A percentile compares a stretch with the other conserved stretches of the same genome.
phyloP scores from a whole-genome alignment of 2,329 filamentous ascomycete genomes.

The Verticillium dahliae region DNA sequence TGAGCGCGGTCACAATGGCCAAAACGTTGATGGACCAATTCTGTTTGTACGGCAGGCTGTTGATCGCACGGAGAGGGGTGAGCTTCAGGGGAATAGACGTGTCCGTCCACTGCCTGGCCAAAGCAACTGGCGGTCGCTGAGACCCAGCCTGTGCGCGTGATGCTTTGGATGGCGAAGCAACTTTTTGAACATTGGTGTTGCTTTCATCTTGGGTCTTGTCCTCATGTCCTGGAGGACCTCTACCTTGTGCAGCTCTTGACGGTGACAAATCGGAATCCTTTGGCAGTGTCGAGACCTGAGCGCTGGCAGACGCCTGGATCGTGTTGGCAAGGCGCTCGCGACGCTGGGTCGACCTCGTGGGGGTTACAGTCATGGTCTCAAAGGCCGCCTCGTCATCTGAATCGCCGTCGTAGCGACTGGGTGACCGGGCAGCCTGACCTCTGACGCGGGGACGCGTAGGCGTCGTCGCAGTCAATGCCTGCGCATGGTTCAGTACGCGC shows the following conservation, averaged over 20 bases:
- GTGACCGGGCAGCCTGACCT: not conserved
- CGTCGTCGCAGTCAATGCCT: not conserved
- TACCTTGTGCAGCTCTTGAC: constrained; percentile 3
- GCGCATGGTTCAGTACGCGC: not conserved
- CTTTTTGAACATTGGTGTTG: not conserved
- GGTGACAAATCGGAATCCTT: not conserved
- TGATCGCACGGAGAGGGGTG: constrained; percentile 41
- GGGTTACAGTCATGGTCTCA: constrained; percentile 24
- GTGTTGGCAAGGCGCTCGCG: constrained; percentile 4
- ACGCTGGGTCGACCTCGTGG: constrained; percentile 8
- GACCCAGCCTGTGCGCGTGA: not conserved
- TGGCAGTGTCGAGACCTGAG: not conserved
- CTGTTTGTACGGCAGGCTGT: constrained; percentile 46
- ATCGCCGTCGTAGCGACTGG: constrained; percentile 7
- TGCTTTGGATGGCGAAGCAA: not conserved
- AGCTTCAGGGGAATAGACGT: constrained; percentile 40
- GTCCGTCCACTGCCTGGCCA: constrained; percentile 34
- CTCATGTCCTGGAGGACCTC: not conserved
- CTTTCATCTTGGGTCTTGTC: not conserved
- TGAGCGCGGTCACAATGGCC: constrained; percentile 40
- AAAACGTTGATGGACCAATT: constrained; percentile 53
- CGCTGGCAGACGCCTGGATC: constrained; percentile 1
- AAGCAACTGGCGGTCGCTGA: constrained; percentile 19
- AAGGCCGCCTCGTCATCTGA: constrained; percentile 18
- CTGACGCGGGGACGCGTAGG: not conserved